Conservation (phyloP, 371 early-diverging fungal species). For the Synchytrium microbalum region DNA sequence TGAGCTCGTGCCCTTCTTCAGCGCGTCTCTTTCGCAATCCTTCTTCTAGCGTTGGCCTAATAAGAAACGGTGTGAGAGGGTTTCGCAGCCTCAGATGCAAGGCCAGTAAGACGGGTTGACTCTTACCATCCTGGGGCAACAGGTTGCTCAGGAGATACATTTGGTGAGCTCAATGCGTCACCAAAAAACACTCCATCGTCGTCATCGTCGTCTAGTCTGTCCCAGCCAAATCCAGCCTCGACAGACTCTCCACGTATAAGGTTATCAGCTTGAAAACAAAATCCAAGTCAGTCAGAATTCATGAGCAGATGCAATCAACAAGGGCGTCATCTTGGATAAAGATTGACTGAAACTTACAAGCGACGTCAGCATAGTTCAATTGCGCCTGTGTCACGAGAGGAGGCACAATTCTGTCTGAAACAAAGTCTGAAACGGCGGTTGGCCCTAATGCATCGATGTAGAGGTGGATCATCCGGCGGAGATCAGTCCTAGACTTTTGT, state of each 20-base stretch:
- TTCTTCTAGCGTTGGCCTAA: not conserved
- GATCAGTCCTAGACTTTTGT: not conserved
- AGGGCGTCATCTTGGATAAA: too few relatives aligned
- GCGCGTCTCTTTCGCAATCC: not conserved
- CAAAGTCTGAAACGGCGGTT: not conserved
- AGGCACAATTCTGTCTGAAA: not conserved
- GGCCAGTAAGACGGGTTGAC: too few relatives aligned
- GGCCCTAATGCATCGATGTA: not conserved
- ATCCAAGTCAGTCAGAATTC: not conserved
- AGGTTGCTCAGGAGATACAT: not conserved
- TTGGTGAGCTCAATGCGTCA: not conserved
- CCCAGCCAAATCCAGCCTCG: not conserved
- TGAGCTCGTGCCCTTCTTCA: not conserved
- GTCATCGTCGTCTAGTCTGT: not conserved
- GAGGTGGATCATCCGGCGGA: not conserved
- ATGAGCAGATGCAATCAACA: not conserved
- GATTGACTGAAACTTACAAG: not conserved
- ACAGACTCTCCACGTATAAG: not conserved
- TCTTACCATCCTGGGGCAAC: not conserved
- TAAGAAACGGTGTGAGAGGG: not conserved
- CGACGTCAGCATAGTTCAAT: not conserved
- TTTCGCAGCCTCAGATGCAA: too few relatives aligned
- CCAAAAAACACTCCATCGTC: not conserved
- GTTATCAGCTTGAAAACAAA: not conserved
- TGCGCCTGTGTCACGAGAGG: not conserved